Evolutionary conservation across 2,329 filamentous ascomycete species (phyloP).

Genomic region (Amylocarpus encephaloides): DNA sequence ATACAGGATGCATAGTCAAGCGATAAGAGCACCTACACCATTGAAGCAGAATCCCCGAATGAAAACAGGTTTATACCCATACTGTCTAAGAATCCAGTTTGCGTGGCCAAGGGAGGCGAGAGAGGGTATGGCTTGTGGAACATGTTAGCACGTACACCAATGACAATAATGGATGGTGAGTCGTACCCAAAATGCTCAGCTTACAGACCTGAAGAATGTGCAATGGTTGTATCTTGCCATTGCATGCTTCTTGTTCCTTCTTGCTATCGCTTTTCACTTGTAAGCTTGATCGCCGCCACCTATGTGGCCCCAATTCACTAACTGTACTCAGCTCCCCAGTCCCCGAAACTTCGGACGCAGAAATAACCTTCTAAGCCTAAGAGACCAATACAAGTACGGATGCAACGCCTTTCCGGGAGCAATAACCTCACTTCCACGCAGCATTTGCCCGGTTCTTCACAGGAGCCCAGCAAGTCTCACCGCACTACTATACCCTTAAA

Average conservation of each 20-base stretch:
- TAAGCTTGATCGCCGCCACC: slow-evolving; percentile 36
- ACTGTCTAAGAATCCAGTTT: slow-evolving; percentile 60
- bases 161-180: not conserved
- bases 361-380: slow-evolving; percentile 43
- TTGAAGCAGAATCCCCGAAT: slow-evolving; percentile 67
- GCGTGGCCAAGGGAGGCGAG: slow-evolving; percentile 61
- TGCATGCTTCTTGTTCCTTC: slow-evolving; percentile 50
- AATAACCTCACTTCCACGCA: slow-evolving; percentile 56
- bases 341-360: slow-evolving; percentile 52
- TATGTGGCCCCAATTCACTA: too few relatives aligned
- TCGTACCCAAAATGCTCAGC: slow-evolving; percentile 41
- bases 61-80: slow-evolving; percentile 58
- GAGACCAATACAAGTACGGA: slow-evolving; percentile 37
- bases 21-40: slow-evolving; percentile 67
- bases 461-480: slow-evolving; percentile 41
- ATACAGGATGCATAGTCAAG: slow-evolving; percentile 72
- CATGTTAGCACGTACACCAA: slow-evolving; percentile 48
- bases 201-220: slow-evolving; percentile 48
- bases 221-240: slow-evolving; percentile 61
- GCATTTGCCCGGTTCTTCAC: slow-evolving; percentile 58
- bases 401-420: slow-evolving; percentile 47
- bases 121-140: slow-evolving; percentile 66
- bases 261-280: slow-evolving; percentile 54
- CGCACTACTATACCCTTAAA: not conserved
- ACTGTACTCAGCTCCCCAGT: slow-evolving; percentile 33